Conservation (phyloP, 352 stramenopile genomes). For the Globisporangium yorkense region DNA sequence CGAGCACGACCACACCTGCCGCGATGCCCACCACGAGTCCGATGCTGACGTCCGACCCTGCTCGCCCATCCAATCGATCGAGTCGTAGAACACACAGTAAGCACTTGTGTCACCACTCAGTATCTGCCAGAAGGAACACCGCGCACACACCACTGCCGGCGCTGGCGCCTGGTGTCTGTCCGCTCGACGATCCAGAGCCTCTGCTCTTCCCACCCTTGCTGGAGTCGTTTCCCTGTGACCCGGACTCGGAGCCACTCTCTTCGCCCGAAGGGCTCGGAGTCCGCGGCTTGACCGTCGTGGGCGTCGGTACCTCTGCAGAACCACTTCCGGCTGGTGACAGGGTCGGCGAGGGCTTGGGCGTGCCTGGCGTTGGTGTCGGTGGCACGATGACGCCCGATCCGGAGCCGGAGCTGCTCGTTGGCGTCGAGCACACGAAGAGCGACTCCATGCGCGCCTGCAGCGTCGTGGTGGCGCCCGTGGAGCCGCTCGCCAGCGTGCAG, state of each 20-base stretch:
- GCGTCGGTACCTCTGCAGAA: background rate
- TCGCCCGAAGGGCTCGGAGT: background rate
- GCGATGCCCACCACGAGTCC: background rate
- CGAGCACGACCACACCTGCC: background rate
- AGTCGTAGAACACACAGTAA: background rate
- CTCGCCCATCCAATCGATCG: background rate
- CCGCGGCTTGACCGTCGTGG: background rate
- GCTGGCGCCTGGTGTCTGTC: background rate
- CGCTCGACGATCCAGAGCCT: background rate
- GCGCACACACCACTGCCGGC: background rate
- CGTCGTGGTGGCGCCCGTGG: background rate
- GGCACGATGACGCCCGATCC: background rate
- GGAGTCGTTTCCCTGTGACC: background rate
- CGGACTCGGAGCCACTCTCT: background rate
- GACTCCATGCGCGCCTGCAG: background rate
- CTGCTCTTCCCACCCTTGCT: background rate
- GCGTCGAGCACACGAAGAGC: background rate
- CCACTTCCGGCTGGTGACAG: background rate
- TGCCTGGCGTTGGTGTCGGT: background rate
- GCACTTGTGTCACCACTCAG: background rate
- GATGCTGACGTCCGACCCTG: background rate
- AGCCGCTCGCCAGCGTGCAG: background rate
- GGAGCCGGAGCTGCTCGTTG: background rate
- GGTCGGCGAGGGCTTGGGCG: background rate
- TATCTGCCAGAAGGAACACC: background rate